Percentiles rank a stretch among this genome's conserved stretches.
Evolutionary conservation across 768 basidiomycete species (phyloP).

Genomic region (Phanerodontia chrysosporium): DNA sequence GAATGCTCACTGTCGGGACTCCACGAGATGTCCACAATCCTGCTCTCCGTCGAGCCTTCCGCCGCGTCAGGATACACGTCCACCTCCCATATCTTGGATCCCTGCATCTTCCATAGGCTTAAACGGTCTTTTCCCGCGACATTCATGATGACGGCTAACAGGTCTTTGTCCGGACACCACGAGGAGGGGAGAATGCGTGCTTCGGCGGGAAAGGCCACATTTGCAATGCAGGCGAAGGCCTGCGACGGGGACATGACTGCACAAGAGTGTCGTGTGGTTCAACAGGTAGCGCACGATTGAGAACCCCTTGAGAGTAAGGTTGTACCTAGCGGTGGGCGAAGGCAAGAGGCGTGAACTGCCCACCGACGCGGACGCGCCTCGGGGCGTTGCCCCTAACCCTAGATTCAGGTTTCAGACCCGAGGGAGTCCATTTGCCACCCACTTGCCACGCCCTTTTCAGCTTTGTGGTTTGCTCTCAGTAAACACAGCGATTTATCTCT

Average conservation of each 20-base stretch:
- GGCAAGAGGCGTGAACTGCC: no score
- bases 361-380: no score
- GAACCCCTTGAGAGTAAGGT: no score
- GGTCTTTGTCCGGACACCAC: slow-evolving; percentile 85
- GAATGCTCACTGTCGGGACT: slow-evolving; percentile 68
- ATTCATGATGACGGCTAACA: slow-evolving; percentile 63
- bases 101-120: slow-evolving; percentile 78
- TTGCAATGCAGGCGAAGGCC: slow-evolving; percentile 53
- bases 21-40: slow-evolving; percentile 63
- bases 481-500: no score
- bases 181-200: slow-evolving; percentile 58
- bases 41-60: slow-evolving; percentile 19
- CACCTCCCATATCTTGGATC: slow-evolving; percentile 79
- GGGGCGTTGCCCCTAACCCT: no score
- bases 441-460: no score
- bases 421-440: no score
- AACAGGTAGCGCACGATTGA: no score
- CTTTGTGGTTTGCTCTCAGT: no score
- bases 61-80: slow-evolving; percentile 48
- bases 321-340: neutral
- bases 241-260: neutral
- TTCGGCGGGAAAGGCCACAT: slow-evolving; percentile 50
- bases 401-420: no score
- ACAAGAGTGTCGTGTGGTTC: no score
- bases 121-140: slow-evolving; percentile 65